Conservation (phyloP, 179 eudicot genomes). For the Carnegiea gigantea region DNA sequence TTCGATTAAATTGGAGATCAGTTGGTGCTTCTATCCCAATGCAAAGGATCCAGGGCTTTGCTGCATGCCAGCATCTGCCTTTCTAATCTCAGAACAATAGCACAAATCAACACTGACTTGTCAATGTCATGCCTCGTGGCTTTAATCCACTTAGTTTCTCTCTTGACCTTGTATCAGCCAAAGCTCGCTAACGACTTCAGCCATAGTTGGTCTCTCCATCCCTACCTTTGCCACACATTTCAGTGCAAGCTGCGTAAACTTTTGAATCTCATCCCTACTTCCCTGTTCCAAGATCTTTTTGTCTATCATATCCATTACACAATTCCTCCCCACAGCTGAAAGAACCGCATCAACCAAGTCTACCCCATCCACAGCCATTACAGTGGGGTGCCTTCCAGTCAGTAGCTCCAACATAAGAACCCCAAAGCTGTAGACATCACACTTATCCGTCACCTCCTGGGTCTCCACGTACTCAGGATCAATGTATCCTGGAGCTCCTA, state of each 20-base stretch:
- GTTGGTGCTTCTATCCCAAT: no score
- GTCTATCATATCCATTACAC: slow-evolving; percentile 21
- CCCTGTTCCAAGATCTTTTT: slow-evolving; percentile 13
- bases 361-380: slow-evolving; percentile 9
- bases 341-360: slow-evolving; percentile 21
- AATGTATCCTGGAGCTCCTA: background rate
- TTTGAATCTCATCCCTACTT: slow-evolving; percentile 16
- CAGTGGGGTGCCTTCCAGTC: slow-evolving; percentile 13
- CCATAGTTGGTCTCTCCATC: slow-evolving; percentile 24
- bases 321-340: background rate
- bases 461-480: slow-evolving; percentile 4
- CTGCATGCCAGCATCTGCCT: no score
- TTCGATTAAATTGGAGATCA: no score
- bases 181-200: slow-evolving; percentile 21
- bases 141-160: background rate
- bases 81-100: background rate
- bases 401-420: slow-evolving; percentile 8
- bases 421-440: slow-evolving; percentile 11
- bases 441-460: slow-evolving; percentile 6
- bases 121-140: background rate
- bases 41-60: no score
- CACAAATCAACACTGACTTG: background rate
- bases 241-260: slow-evolving; percentile 22
- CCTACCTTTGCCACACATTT: slow-evolving; percentile 25
- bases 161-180: slow-evolving; percentile 19